Percentiles rank a stretch among this genome's conserved stretches.
phyloP scores from a whole-genome alignment of 179 eudicot genomes.

The Actinidia polygama region DNA sequence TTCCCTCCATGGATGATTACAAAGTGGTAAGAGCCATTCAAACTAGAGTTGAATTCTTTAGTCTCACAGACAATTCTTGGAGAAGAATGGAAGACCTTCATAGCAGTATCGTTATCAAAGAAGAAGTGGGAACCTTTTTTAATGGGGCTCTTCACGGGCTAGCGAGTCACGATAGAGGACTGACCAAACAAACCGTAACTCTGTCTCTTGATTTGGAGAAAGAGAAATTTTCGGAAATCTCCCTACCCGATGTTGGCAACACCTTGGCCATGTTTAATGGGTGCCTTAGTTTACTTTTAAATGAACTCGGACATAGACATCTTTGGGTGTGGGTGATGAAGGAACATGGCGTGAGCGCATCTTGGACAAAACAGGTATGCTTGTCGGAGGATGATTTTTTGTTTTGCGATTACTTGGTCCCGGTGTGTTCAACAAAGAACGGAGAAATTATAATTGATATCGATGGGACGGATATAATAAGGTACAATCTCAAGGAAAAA shows the following conservation, averaged over 20 bases:
- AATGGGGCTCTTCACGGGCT: slow-evolving; percentile 3
- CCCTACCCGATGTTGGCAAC: neutral
- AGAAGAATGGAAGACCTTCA: neutral
- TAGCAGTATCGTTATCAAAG: neutral
- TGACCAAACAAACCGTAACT: neutral
- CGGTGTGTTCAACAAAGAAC: neutral
- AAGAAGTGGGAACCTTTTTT: neutral
- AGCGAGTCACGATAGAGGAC: neutral
- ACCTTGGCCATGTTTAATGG: neutral
- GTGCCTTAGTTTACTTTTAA: neutral
- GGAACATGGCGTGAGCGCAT: neutral
- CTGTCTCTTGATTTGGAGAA: slow-evolving; percentile 1
- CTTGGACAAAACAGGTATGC: neutral
- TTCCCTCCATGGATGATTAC: neutral
- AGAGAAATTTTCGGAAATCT: neutral
- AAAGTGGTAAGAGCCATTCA: neutral
- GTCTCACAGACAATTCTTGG: neutral
- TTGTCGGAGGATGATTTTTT: neutral
- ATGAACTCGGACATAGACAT: neutral
- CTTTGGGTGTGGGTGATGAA: slow-evolving; percentile 2
- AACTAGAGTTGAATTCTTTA: neutral
- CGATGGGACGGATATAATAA: neutral
- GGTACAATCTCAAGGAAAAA: neutral
- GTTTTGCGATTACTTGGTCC: neutral
- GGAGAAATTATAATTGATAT: neutral